Evolutionary conservation across 2,329 filamentous ascomycete species (phyloP), one percentile per base, ranked within the genome.

Genomic region (Raffaelea ambrosiae): DNA sequence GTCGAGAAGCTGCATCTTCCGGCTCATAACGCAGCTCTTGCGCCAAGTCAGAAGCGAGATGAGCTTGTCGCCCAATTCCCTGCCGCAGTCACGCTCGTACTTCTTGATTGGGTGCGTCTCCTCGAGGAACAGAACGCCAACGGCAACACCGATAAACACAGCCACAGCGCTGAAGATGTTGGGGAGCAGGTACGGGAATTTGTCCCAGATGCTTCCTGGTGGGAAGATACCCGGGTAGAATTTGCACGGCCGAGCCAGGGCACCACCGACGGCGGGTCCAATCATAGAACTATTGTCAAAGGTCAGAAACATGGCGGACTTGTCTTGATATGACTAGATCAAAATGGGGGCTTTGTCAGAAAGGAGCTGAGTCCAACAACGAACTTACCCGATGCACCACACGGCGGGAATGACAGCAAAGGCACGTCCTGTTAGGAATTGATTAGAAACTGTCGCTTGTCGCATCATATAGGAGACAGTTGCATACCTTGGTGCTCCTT

Each of bases 391-490:
- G 60, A 98, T 76, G 62, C 90, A 96, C 93, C 93, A 98, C 22
- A 97, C 88, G 63, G 95, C 88, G 7, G 93, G 93, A 89, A 98
- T 96, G 57, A 97, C 90, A 13, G 91, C 88, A 68, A 95, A 98
- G 44, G 91, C 93, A 58, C 88, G 87, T 56, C 90, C 86, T 89
- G 52, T 5, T 18, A 11, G 23, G 18, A 9, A 31, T n/a, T 38
- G 4, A 14, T 29, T 29, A 29, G 13, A 29, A 29, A 29, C 26
- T 13, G 26, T 13, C 7, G 26, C 26, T 7, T 7, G 7, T 29
- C 7, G 26, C 26, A 29, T 29, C 26, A 29, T 29, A 18, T 8
- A 4, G 8, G 9, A 9, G 13, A 11, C 14, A 35, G 23, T 3
- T 47, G 70, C 84, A 67, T 66, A 88, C 85, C 86, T 65, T 97